Evolutionary conservation across 73 alveolate genomes (phyloP), one percentile per base, ranked within the genome.

Genomic region (Paramecium octaurelia): DNA sequence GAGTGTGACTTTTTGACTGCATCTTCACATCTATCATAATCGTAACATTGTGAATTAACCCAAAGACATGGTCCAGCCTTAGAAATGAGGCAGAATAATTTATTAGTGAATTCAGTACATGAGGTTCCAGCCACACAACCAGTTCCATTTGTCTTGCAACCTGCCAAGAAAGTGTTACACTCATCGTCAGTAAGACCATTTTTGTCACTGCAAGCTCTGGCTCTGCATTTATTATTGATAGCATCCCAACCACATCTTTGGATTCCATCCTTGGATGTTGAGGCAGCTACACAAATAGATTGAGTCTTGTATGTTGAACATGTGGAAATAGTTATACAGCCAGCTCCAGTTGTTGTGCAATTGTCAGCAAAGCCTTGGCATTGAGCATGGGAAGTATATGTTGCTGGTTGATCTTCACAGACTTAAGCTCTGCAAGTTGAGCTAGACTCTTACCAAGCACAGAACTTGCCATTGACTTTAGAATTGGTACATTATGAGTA

Each of bases 301-400:
- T 35, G 27, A 75, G 46, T 24, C 7, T 16, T 35, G 20, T 35
- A 38, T 35, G 11, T 0, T 35, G 29, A 0, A 20, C 88, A 75
- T 75, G 68, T 5, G 36, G 69, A 6, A n/a, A 42, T 35, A 31
- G 68, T 21, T 12, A 75, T 75, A 36, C 88, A 75, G 2, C 88
- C 88, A 75, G 68, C 88, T 29, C 88, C 88, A 42, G 38, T 75
- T 11, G 88, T 75, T 2, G 60, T 42, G 38, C 88, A 75, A n/a
- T n/a, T 21, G 0, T 75, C 31, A 75, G 31, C 8, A 42, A 75
- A 75, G 6, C 8, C 54, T 12, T 34, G 1, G n/a, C 88, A 75
- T 29, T 12, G 8, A 9, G 21, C 18, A 75, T 75, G 68, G 38
- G 20, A 12, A 12, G 23, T n/a, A n/a, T 35, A n/a, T 0, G 88